Evolutionary conservation across 176 grass and related monocot species (phyloP), one percentile per base, ranked within the genome.

Genomic region (Chloris gayana): DNA sequence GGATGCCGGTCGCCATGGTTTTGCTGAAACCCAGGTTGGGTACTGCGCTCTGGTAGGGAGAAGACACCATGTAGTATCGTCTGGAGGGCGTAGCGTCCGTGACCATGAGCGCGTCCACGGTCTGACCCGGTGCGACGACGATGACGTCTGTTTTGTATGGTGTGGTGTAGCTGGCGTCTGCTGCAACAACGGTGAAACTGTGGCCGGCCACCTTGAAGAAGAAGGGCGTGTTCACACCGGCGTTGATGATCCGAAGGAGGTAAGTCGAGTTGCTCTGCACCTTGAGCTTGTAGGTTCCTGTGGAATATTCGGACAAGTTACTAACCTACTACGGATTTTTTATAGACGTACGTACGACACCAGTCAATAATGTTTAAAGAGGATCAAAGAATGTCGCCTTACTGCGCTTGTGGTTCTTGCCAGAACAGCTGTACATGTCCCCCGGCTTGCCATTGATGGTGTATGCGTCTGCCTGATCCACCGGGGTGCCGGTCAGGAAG

Each of bases 161-260:
- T 2, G 75, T 67, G 41, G 92, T 94, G 83, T 94, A 94, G 75
- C 80, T 67, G 14, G 88, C 92, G 79, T 94, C 92, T 1, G 73
- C 70, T 6, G 51, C 88, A 2, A 94, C 92, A 4, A 94, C 88
- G 19, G 86, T 91, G 83, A 94, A 86, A 9, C 3, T 67, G 85
- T 94, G 88, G 27, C 45, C 61, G 6, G 86, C 83, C 2, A 89
- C 46, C 72, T 84, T 94, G 83, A 88, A 91, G 88, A 94, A 94
- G 67, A 86, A 45, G 42, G 85, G 83, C 5, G 75, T 86, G 66
- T 91, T 85, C 45, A 91, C 65, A 2, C 80, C 88, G 0, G 92
- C 80, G 72, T 94, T 94, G 61, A 94, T 91, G 82, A 94, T 82
- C 29, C 88, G 83, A 1, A 94, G 86, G 34, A 89, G 39, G 42